A percentile compares a stretch with the other conserved stretches of the same genome.
phyloP scores from a whole-genome alignment of 2,329 filamentous ascomycete species.

The Fusarium sp. region DNA sequence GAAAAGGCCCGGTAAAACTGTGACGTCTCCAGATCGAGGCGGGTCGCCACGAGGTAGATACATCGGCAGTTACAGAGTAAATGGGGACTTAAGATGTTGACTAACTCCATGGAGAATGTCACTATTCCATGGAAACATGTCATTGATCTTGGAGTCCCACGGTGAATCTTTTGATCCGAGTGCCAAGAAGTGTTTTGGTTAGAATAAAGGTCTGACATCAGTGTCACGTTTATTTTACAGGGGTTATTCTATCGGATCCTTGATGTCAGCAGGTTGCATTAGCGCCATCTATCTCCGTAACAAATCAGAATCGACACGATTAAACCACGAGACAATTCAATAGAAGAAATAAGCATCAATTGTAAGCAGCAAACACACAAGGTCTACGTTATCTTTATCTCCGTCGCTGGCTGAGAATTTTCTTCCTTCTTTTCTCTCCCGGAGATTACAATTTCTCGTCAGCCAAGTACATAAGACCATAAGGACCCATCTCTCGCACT shows the following conservation, averaged over 20 bases:
- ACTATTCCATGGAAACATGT: background rate
- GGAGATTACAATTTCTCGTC: slow-evolving; percentile 7
- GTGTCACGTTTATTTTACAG: background rate
- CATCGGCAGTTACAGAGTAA: slow-evolving; percentile 4
- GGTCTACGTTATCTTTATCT: background rate
- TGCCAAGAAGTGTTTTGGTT: background rate
- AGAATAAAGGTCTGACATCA: slow-evolving; percentile 37
- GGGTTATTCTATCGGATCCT: slow-evolving; percentile 11
- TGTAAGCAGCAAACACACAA: background rate
- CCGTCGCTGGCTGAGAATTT: background rate
- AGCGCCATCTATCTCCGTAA: slow-evolving; percentile 15
- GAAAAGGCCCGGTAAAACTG: slow-evolving; percentile 13
- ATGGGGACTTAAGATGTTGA: background rate
- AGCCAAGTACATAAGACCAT: slow-evolving; percentile 11
- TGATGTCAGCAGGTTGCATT: slow-evolving; percentile 45
- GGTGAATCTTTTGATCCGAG: background rate
- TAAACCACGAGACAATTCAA: background rate
- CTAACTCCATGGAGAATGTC: background rate
- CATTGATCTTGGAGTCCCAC: background rate
- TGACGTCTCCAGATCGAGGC: slow-evolving; percentile 17
- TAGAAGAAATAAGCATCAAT: background rate
- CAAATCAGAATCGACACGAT: slow-evolving; percentile 8
- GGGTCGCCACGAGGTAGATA: slow-evolving; percentile 28
- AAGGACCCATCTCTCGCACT: slow-evolving; percentile 13
- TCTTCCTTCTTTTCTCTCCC: background rate